Percentiles rank a stretch among this genome's conserved stretches.
phyloP scores from a whole-genome alignment of 2,329 filamentous ascomycete genomes.

The Monilinia fructicola region DNA sequence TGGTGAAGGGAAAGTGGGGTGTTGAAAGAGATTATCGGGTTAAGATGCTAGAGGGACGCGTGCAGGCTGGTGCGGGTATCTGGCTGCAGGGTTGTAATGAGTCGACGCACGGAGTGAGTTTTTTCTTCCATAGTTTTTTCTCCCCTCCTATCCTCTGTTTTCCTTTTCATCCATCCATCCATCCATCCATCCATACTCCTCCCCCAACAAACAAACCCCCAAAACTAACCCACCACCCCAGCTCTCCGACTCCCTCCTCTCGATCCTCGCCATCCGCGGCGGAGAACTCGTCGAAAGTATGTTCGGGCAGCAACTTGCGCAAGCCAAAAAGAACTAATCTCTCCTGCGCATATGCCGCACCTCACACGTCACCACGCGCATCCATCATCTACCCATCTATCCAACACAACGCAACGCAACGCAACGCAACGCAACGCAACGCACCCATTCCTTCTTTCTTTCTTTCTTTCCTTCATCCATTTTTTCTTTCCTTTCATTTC shows the following conservation, averaged over 20 bases:
- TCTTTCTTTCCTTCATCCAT: too few relatives aligned
- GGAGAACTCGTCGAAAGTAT: conserved; percentile 77
- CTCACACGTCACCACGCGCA: too few relatives aligned
- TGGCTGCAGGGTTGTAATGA: conserved; percentile 96
- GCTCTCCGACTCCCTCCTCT: conserved; percentile 80
- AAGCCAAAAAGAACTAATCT: neutral
- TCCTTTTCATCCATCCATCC: neutral
- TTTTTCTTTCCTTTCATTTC: too few relatives aligned
- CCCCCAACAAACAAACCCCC: neutral
- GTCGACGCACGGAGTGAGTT: conserved; percentile 82
- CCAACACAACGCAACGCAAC: too few relatives aligned
- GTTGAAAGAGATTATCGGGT: conserved; percentile 80
- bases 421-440: too few relatives aligned
- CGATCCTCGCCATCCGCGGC: conserved; percentile 71
- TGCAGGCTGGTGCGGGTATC: conserved; percentile 71
- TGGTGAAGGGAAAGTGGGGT: conserved; percentile 51
- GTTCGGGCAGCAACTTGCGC: conserved; percentile 50
- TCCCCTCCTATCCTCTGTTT: neutral
- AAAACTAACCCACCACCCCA: conserved; percentile 38
- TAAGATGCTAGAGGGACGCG: conserved; percentile 64
- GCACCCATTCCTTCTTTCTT: too few relatives aligned
- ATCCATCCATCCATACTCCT: neutral
- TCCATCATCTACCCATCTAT: too few relatives aligned
- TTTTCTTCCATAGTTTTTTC: neutral
- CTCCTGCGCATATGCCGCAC: too few relatives aligned